These are phyloP conservation scores for Neopestalotiopsis clavispora DNA, from an alignment of 2,329 filamentous ascomycete genomes.

Conservation along the genomic window DNA sequence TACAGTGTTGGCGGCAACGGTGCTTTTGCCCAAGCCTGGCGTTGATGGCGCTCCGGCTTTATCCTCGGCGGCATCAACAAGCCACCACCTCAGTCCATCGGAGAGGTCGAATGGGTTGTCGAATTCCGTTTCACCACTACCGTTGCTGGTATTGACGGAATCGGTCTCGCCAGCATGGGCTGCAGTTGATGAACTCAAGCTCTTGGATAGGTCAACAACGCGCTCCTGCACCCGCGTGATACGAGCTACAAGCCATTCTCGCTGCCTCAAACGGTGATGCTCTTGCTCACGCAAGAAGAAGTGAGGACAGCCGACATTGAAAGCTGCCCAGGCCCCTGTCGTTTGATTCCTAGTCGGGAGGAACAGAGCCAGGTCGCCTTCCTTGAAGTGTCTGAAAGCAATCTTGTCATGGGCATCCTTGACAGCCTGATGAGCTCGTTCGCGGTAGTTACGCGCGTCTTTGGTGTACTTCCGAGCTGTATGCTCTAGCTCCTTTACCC, in stretches of 20 bases:
- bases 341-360: slow-evolving; percentile 93
- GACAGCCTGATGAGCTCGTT: slow-evolving; percentile 80
- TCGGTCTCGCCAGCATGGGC: slow-evolving; percentile 53
- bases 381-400: slow-evolving; percentile 93
- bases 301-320: slow-evolving; percentile 96
- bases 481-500: slow-evolving; percentile 91
- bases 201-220: slow-evolving; percentile 89
- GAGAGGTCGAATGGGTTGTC: slow-evolving; percentile 98
- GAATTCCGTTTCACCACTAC: slow-evolving; percentile 59
- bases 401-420: slow-evolving; percentile 95
- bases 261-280: slow-evolving; percentile 77
- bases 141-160: slow-evolving; percentile 57
- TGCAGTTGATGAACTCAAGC: slow-evolving; percentile 52
- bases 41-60: slow-evolving; percentile 92
- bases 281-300: slow-evolving; percentile 97
- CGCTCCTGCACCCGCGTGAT: slow-evolving; percentile 92
- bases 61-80: slow-evolving; percentile 92
- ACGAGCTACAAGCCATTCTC: slow-evolving; percentile 96
- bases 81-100: slow-evolving; percentile 93
- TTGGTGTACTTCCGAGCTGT: slow-evolving; percentile 92
- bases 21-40: slow-evolving; percentile 88
- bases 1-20: slow-evolving; percentile 85
- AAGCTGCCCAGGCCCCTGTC: slow-evolving; percentile 94
- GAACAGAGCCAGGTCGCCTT: slow-evolving; percentile 93
- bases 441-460: slow-evolving; percentile 84